Conservation (phyloP, 2,329 filamentous ascomycete species). For the Pseudogymnoascus sp. region DNA sequence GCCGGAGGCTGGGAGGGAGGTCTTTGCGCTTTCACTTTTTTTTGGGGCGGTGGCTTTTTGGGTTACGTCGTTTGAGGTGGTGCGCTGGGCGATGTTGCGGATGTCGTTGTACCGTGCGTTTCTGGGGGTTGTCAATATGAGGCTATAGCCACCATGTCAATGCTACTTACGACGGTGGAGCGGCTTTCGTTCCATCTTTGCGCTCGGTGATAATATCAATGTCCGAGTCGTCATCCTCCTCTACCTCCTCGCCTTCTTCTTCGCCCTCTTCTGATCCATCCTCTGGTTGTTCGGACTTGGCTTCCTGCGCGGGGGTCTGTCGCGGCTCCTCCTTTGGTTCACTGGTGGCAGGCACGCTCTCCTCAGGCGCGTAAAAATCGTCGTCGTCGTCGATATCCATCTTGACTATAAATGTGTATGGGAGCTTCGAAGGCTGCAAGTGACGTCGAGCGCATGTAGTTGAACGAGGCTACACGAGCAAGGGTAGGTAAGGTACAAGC, state of each 20-base stretch:
- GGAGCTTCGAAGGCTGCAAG: constrained; percentile 9
- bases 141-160: background rate
- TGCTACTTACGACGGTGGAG: constrained; percentile 45
- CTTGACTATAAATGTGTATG: constrained; percentile 19
- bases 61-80: constrained; percentile 42
- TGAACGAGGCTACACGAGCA: constrained; percentile 8
- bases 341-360: constrained; percentile 32
- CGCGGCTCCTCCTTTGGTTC: constrained; percentile 16
- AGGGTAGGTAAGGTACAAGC: constrained; percentile 6
- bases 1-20: constrained; percentile 33
- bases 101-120: constrained; percentile 57
- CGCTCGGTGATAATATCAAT: constrained; percentile 61
- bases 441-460: constrained; percentile 7
- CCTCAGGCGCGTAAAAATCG: constrained; percentile 57
- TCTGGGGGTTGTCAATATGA: constrained; percentile 25
- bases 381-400: constrained; percentile 64
- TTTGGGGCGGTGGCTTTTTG: constrained; percentile 37
- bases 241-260: constrained; percentile 43
- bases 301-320: constrained; percentile 20
- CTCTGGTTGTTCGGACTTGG: constrained; percentile 28
- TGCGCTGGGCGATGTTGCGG: constrained; percentile 53
- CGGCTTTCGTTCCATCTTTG: constrained; percentile 54
- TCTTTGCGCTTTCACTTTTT: constrained; percentile 33
- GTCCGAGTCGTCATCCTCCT: constrained; percentile 57
- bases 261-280: constrained; percentile 23